Base-by-base conservation (phyloP, 2,329 filamentous ascomycete genomes). In the Rhytidhysteron rufulum region DNA sequence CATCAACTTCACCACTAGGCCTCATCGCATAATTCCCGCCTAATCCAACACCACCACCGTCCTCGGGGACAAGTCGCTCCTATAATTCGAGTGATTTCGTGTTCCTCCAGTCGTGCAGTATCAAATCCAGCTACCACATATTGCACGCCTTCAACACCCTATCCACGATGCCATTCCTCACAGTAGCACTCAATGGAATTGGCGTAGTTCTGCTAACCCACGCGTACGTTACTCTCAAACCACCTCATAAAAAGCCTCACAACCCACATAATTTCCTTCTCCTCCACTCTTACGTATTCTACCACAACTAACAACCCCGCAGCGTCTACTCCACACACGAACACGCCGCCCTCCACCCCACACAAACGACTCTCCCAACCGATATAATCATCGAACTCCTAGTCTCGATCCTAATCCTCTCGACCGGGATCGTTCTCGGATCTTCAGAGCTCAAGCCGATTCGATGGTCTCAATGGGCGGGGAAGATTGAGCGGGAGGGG, bases 311-410 rank as follows among this genome's bases (percentile, higher is more conserved):
- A 27, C 13, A 27, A 7, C 24, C 17, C 8, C 16, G 15, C 34
- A 98, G 93, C 49, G 94, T 90, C 70, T 98, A 97, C 70, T 98
- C 93, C 37, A 89, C 90, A 34, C 86, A 95, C 67, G 93, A 98
- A 70, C 87, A 95, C 70, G 85, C 88, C 5, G 75, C 82, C 17
- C 78, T 95, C 36, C 80, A 83, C 74, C 67, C 42, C 48, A 62
- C 49, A 42, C 64, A 39, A 45, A 55, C 27, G 71, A 19, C 17
- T 13, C 31, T 15, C 20, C 91, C 93, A 0, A 69, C 86, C 46
- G 93, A 98, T 59, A 94, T 98, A 55, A 80, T 82, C 27, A 77
- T 95, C 53, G 93, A 98, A 68, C 89, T 90, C 1, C 73, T 97
- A 13, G 65, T 86, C 31, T 86, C 89, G 2, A 83, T 93, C 4